Percentiles rank a stretch among this genome's conserved stretches.
Evolutionary conservation across 805 yeast species (phyloP).

Genomic region (Barnettozyma vustinii): DNA sequence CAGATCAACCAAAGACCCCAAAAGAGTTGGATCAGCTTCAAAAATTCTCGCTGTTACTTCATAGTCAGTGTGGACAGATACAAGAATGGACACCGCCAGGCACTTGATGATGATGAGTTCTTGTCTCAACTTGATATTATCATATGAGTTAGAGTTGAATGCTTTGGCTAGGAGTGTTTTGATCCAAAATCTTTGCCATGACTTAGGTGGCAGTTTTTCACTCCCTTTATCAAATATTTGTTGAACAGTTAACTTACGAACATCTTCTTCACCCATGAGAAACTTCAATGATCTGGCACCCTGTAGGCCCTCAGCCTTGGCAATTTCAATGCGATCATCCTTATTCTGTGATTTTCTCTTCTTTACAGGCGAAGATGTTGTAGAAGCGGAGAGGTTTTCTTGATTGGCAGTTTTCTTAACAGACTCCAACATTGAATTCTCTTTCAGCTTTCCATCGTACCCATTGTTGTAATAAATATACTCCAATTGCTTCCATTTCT

Average conservation of each 20-base stretch:
- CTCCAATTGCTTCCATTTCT: constrained; percentile 50
- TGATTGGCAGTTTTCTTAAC: constrained; percentile 12
- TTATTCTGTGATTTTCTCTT: constrained; percentile 16
- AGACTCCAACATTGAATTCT: constrained; percentile 8
- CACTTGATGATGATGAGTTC: constrained; percentile 60
- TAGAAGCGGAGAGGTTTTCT: constrained; percentile 1
- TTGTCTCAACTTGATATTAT: constrained; percentile 49
- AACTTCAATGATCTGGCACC: constrained; percentile 46
- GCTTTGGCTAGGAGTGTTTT: constrained; percentile 67
- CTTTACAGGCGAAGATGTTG: constrained; percentile 17
- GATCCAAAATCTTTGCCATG: constrained; percentile 57
- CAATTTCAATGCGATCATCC: constrained; percentile 6
- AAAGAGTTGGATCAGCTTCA: constrained; percentile 65
- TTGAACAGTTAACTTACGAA: constrained; percentile 48
- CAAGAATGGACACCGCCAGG: constrained; percentile 58
- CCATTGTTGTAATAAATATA: constrained; percentile 40
- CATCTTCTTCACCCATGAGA: constrained; percentile 47
- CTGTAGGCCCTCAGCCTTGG: constrained; percentile 4
- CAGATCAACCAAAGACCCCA: constrained; percentile 65
- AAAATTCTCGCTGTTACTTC: constrained; percentile 60
- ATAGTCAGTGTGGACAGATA: constrained; percentile 50
- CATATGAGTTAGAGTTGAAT: constrained; percentile 51
- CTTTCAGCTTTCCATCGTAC: neutral
- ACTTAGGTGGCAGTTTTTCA: constrained; percentile 53
- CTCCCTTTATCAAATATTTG: constrained; percentile 61